phyloP scores from a whole-genome alignment of 768 basidiomycete species.

The Auricularia sp. region DNA sequence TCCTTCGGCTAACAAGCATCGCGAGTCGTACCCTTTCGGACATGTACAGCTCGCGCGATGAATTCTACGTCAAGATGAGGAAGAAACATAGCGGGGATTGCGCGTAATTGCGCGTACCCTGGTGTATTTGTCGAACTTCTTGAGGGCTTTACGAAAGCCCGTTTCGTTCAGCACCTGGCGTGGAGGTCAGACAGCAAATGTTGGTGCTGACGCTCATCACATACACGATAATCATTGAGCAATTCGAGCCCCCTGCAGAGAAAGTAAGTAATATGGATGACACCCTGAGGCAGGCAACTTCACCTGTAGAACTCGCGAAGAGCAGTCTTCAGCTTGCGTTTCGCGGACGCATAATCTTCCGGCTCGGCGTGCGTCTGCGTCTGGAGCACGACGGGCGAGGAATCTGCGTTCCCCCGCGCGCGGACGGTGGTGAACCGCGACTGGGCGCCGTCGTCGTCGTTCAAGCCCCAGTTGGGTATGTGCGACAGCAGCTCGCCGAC shows the following conservation, averaged over 20 bases:
- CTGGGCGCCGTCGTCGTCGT: background rate
- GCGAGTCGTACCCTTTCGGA: conserved; percentile 50
- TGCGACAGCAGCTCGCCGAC: background rate
- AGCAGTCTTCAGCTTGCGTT: conserved; percentile 75
- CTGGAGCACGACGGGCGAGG: background rate
- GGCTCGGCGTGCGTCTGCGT: conserved; percentile 37
- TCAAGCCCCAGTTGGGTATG: background rate
- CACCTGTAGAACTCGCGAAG: conserved; percentile 76
- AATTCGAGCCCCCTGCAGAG: conserved; percentile 59
- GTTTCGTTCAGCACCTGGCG: conserved; percentile 73
- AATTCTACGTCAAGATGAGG: conserved; percentile 34
- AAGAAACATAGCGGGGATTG: background rate
- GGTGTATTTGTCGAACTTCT: conserved; percentile 78
- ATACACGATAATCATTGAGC: conserved; percentile 81
- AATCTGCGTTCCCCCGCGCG: background rate
- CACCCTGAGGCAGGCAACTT: background rate
- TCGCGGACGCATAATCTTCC: conserved; percentile 76
- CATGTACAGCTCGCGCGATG: conserved; percentile 70
- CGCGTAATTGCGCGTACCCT: conserved; percentile 30
- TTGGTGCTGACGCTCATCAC: conserved; percentile 12
- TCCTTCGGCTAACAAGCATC: too few relatives aligned
- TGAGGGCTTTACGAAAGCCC: conserved; percentile 76
- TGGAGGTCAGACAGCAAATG: conserved; percentile 7
- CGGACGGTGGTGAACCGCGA: background rate
- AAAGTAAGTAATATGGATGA: background rate